phyloP scores from a whole-genome alignment of 805 yeast genomes.

The Saccharomycopsis babjevae region DNA sequence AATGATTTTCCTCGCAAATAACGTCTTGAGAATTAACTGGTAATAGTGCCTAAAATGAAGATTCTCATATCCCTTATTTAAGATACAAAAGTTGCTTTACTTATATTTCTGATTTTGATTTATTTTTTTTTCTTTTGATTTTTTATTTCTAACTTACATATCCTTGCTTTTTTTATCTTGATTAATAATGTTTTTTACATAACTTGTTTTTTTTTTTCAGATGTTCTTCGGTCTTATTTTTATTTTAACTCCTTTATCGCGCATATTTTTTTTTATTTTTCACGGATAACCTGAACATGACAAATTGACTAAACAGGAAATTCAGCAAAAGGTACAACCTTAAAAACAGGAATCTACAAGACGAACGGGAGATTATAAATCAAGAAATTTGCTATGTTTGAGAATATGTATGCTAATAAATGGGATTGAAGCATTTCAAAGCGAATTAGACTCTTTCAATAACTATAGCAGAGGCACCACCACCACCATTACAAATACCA shows the following conservation, averaged over 20 bases:
- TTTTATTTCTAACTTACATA: no score
- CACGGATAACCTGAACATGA: neutral
- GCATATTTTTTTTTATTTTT: neutral
- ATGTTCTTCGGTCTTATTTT: no score
- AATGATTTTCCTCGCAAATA: no score
- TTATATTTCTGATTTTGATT: neutral
- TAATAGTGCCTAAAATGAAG: no score
- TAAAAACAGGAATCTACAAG: neutral
- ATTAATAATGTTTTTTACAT: neutral
- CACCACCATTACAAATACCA: constrained; percentile 98
- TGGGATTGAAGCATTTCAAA: neutral
- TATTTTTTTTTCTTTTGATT: neutral
- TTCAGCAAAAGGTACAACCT: neutral
- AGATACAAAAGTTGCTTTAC: neutral
- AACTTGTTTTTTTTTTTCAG: neutral
- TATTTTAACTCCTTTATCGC: neutral
- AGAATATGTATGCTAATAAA: neutral
- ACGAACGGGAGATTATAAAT: neutral
- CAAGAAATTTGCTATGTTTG: neutral
- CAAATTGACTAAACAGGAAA: neutral
- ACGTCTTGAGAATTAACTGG: no score
- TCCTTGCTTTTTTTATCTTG: neutral
- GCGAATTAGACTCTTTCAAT: constrained; percentile 46
- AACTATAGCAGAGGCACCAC: constrained; percentile 93
- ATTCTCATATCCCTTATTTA: no score